phyloP scores from a whole-genome alignment of 331 rosid genomes.

The Acacia pycnantha region DNA sequence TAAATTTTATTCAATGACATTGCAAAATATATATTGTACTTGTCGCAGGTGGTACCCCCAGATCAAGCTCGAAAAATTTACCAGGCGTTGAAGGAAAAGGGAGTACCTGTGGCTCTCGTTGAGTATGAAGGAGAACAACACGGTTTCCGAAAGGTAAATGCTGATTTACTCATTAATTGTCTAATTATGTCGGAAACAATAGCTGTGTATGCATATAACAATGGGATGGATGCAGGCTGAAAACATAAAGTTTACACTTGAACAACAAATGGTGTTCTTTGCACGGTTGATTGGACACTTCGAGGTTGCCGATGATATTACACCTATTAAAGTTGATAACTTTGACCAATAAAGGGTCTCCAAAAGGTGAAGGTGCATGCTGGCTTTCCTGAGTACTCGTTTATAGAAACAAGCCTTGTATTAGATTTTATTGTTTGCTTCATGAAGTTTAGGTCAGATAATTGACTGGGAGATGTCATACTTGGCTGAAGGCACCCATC shows the following conservation, averaged over 20 bases:
- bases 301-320: slow-evolving; percentile 74
- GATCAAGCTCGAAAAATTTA: slow-evolving; percentile 82
- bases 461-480: not conserved
- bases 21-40: not conserved
- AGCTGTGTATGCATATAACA: slow-evolving; percentile 13
- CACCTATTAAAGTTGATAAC: slow-evolving; percentile 80
- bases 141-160: slow-evolving; percentile 87
- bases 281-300: slow-evolving; percentile 82
- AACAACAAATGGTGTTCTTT: slow-evolving; percentile 97
- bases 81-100: slow-evolving; percentile 75
- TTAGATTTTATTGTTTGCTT: not conserved
- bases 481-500: not conserved
- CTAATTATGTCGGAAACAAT: slow-evolving; percentile 6
- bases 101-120: slow-evolving; percentile 88
- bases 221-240: slow-evolving; percentile 65
- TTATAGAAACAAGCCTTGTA: not conserved
- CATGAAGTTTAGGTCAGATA: not conserved
- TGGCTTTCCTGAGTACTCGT: not conserved
- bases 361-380: slow-evolving; percentile 20
- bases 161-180: slow-evolving; percentile 5
- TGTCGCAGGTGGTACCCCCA: slow-evolving; percentile 75
- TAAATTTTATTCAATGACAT: not conserved
- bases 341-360: slow-evolving; percentile 37
- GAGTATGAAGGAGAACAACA: slow-evolving; percentile 98
- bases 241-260: slow-evolving; percentile 86